Percentiles rank a stretch among this genome's conserved stretches.
These are phyloP conservation scores for Apocynum venetum DNA, from an alignment of 257 asterid species.

Conservation along the genomic window DNA sequence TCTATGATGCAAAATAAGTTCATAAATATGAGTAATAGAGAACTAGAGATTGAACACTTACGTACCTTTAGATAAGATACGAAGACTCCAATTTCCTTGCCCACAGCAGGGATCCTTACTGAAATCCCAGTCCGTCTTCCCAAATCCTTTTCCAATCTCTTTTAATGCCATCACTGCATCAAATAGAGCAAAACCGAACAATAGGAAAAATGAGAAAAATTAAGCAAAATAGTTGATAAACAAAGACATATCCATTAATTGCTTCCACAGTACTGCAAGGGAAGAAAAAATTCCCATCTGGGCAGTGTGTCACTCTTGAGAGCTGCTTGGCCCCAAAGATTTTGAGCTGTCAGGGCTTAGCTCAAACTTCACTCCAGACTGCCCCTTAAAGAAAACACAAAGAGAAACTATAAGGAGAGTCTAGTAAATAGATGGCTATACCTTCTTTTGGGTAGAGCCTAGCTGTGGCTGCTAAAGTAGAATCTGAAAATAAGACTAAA, in stretches of 20 bases:
- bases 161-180: slow-evolving; percentile 57
- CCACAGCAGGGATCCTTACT: slow-evolving; percentile 69
- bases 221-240: neutral
- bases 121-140: slow-evolving; percentile 82
- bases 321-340: too few relatives aligned
- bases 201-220: neutral
- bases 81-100: slow-evolving; percentile 70
- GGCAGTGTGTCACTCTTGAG: too few relatives aligned
- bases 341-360: too few relatives aligned
- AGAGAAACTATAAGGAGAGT: too few relatives aligned
- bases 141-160: slow-evolving; percentile 55
- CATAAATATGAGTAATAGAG: too few relatives aligned
- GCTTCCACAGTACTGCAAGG: too few relatives aligned
- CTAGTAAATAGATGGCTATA: slow-evolving; percentile 4
- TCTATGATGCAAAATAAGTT: too few relatives aligned
- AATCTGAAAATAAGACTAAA: slow-evolving; percentile 27
- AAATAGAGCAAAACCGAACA: neutral
- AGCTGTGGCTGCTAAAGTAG: slow-evolving; percentile 35
- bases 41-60: slow-evolving; percentile 22
- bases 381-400: too few relatives aligned
- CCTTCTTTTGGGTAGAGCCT: slow-evolving; percentile 59
- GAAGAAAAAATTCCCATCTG: too few relatives aligned
- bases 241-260: too few relatives aligned
- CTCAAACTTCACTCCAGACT: too few relatives aligned
- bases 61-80: slow-evolving; percentile 57